Evolutionary conservation across 2,329 filamentous ascomycete genomes (phyloP).

Genomic region (Diaporthe ampelina): DNA sequence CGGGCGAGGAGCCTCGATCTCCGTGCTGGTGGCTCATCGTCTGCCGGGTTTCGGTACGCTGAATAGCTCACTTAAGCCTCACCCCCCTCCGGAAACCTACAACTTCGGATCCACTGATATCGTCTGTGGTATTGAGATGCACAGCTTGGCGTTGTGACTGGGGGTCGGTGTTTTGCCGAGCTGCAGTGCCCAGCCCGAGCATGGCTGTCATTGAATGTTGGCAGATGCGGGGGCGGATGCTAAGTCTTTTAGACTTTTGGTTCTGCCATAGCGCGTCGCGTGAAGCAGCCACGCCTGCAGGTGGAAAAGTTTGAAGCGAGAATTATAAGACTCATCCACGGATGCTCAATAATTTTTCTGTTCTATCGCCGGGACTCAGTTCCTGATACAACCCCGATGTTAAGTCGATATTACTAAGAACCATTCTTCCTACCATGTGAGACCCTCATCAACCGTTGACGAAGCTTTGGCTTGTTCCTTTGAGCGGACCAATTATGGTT

Average conservation of each 20-base stretch:
- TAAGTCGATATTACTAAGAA: too few species aligned
- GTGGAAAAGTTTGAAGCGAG: too few species aligned
- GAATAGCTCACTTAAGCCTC: background rate
- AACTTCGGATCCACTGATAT: background rate
- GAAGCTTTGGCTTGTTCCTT: too few species aligned
- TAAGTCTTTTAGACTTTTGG: conserved; percentile 1
- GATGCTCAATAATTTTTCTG: too few species aligned
- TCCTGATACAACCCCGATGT: too few species aligned
- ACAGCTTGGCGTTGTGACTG: background rate
- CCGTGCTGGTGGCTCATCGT: background rate
- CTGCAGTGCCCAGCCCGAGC: background rate
- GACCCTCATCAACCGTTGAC: too few species aligned
- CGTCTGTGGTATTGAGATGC: background rate
- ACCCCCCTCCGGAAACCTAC: background rate
- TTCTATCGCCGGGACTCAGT: too few species aligned
- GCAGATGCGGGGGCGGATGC: conserved; percentile 7
- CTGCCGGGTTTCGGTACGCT: background rate
- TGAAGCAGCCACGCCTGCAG: background rate
- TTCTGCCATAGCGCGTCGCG: background rate
- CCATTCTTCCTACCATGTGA: too few species aligned
- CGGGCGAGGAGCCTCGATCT: conserved; percentile 15
- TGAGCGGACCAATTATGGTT: too few species aligned
- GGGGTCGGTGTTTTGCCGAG: conserved; percentile 11
- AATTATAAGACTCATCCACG: too few species aligned
- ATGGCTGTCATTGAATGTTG: background rate